Evolutionary conservation across 306 rosid genomes (phyloP).

Genomic region (Corylus heterophylla): DNA sequence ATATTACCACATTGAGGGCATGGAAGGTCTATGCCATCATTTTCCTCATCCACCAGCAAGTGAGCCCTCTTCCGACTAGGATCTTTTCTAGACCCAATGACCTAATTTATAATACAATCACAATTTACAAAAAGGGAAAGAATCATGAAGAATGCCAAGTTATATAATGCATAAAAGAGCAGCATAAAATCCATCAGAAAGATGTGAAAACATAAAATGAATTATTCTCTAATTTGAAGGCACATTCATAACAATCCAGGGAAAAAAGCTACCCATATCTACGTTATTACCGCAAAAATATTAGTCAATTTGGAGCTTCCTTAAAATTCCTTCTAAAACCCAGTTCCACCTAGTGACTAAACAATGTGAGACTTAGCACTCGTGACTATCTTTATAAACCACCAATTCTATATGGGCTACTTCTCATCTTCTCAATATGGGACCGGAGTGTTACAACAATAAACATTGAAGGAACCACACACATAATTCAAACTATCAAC

Average conservation of each 20-base stretch:
- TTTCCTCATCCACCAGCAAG: conserved; percentile 42
- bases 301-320: too few relatives aligned
- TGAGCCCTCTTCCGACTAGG: conserved; percentile 49
- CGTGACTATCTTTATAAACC: too few relatives aligned
- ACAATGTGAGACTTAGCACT: too few relatives aligned
- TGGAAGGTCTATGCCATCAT: conserved; percentile 41
- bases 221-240: too few relatives aligned
- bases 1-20: conserved; percentile 89
- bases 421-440: too few relatives aligned
- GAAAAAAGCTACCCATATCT: too few relatives aligned
- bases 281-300: too few relatives aligned
- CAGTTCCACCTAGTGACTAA: too few relatives aligned
- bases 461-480: background rate
- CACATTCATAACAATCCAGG: too few relatives aligned
- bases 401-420: too few relatives aligned
- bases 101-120: conserved; percentile 41
- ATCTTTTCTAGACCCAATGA: conserved; percentile 50
- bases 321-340: too few relatives aligned
- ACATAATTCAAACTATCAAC: background rate
- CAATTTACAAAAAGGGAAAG: conserved; percentile 7
- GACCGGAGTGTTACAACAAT: background rate
- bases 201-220: conserved; percentile 16
- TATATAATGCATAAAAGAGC: conserved; percentile 6
- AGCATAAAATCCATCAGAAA: conserved; percentile 17
- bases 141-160: conserved; percentile 1